A percentile compares a stretch with the other conserved stretches of the same genome.
Conservation (phyloP, 768 basidiomycete species). For the Boletus subcaerulescens region DNA sequence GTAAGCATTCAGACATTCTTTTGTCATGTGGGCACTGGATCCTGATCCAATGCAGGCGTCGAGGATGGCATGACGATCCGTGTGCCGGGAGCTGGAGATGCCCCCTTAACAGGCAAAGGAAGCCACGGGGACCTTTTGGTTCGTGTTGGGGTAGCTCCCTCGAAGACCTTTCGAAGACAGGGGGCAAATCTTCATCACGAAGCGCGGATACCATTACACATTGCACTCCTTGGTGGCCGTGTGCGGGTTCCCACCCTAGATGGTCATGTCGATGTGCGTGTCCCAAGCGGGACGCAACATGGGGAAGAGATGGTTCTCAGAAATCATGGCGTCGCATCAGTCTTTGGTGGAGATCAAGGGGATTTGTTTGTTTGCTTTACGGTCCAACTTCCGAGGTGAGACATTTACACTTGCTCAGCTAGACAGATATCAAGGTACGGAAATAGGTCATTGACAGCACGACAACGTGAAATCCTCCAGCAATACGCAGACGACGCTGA, state of each 20-base stretch:
- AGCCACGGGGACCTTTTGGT: conserved; percentile 82
- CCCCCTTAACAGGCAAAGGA: conserved; percentile 76
- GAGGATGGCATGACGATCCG: conserved; percentile 94
- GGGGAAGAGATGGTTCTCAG: conserved; percentile 96
- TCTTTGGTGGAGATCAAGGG: conserved; percentile 61
- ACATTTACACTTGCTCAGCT: conserved; percentile 10
- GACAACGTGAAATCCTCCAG: conserved; percentile 85
- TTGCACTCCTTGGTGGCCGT: conserved; percentile 88
- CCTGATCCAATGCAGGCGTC: conserved; percentile 53
- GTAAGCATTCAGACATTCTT: conserved; percentile 42
- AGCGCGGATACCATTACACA: conserved; percentile 86
- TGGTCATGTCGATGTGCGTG: conserved; percentile 90
- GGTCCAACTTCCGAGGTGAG: conserved; percentile 87
- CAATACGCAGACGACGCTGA: conserved; percentile 93
- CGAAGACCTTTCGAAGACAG: conserved; percentile 84
- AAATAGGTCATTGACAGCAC: conserved; percentile 71
- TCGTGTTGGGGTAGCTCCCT: conserved; percentile 78
- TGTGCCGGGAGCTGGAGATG: conserved; percentile 79
- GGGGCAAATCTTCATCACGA: conserved; percentile 90
- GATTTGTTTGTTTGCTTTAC: conserved; percentile 89
- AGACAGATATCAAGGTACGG: not conserved
- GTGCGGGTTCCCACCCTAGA: conserved; percentile 93
- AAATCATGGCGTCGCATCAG: conserved; percentile 73
- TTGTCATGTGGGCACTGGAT: not conserved
- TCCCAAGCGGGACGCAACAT: conserved; percentile 91